These are phyloP conservation scores for Microbotryum lychnidis-dioicae DNA, from an alignment of 1,284 basidiomycete species.

Conservation along the genomic window DNA sequence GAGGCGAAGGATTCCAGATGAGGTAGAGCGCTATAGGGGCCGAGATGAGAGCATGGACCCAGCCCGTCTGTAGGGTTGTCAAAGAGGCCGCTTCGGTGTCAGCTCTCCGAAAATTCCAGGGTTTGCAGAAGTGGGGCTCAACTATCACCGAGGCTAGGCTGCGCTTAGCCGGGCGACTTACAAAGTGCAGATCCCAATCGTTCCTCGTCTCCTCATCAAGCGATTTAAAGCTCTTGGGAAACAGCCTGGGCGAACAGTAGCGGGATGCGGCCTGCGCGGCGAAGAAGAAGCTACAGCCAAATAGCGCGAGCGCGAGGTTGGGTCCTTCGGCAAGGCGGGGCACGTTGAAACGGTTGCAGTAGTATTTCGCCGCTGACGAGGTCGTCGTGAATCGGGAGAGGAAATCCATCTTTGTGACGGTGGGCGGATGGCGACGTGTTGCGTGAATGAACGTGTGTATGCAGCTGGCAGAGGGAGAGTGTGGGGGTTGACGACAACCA, in stretches of 20 bases:
- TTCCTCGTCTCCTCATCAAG: background rate
- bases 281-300: conserved; percentile 5
- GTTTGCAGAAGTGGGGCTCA: background rate
- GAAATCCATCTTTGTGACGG: background rate
- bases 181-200: conserved; percentile 10
- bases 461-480: no score
- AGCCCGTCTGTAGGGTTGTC: conserved; percentile 23
- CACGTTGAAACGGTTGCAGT: background rate
- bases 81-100: background rate
- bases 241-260: background rate
- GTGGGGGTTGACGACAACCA: no score
- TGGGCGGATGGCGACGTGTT: no score
- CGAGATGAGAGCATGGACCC: conserved; percentile 24
- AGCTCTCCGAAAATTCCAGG: background rate
- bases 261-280: background rate
- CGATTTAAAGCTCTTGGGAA: conserved; percentile 2
- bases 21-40: conserved; percentile 7
- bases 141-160: background rate
- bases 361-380: background rate
- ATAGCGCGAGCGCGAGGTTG: conserved; percentile 2
- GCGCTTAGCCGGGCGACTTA: background rate
- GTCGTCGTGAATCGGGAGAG: background rate
- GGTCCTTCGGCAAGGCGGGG: background rate
- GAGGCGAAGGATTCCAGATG: conserved; percentile 8
- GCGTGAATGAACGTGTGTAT: no score